Percentiles rank a stretch among this genome's conserved stretches.
phyloP scores from a whole-genome alignment of 306 rosid genomes.

The Arachis hypogaea region DNA sequence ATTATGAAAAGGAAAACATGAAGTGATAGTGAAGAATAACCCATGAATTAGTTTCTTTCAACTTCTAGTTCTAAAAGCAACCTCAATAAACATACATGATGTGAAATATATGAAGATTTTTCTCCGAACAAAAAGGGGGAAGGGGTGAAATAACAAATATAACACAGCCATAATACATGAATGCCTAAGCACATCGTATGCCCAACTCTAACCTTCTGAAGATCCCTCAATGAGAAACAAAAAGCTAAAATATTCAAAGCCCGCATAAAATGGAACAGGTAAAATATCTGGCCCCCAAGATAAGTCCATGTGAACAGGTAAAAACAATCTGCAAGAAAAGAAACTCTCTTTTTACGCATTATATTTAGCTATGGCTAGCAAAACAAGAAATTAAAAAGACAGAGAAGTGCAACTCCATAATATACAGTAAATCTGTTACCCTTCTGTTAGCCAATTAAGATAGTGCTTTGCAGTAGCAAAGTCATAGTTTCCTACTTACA shows the following conservation, averaged over 20 bases:
- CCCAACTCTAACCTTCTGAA: conserved; percentile 43
- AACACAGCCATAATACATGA: conserved; percentile 48
- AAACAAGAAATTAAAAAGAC: not conserved
- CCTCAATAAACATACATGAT: conserved; percentile 37
- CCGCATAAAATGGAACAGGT: conserved; percentile 11
- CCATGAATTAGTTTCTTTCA: conserved; percentile 26
- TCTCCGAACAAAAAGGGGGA: not conserved
- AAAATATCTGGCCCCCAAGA: conserved; percentile 13
- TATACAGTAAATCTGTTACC: conserved; percentile 12
- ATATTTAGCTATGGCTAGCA: not conserved
- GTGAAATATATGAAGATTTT: conserved; percentile 39
- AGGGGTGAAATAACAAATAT: conserved; percentile 43
- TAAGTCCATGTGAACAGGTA: conserved; percentile 35
- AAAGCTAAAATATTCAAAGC: conserved; percentile 26
- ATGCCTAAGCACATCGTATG: conserved; percentile 32
- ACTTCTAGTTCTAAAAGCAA: conserved; percentile 26
- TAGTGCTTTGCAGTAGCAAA: not conserved
- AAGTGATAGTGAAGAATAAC: conserved; percentile 18
- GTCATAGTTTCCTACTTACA: not conserved
- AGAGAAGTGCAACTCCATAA: conserved; percentile 8
- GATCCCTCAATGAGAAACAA: conserved; percentile 39
- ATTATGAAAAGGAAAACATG: not conserved
- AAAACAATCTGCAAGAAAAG: conserved; percentile 49
- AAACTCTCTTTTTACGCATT: conserved; percentile 19
- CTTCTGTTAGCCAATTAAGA: not conserved